Conservation (phyloP, 2,329 filamentous ascomycete species). For the Exophiala sideris region DNA sequence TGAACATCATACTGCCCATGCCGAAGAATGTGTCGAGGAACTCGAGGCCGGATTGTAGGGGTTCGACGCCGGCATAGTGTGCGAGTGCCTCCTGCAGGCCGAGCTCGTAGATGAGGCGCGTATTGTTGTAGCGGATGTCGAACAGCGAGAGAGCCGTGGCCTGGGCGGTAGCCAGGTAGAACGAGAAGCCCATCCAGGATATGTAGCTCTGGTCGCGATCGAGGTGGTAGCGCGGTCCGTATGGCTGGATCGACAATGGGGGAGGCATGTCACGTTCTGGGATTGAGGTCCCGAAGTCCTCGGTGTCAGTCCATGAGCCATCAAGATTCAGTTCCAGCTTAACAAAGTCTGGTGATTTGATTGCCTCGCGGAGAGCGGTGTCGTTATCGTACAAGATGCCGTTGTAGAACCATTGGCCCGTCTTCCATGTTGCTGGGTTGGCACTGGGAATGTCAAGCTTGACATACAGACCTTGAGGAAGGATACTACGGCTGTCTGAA, state of each 20-base stretch:
- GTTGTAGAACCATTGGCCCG: slow-evolving; percentile 55
- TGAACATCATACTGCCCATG: slow-evolving; percentile 31
- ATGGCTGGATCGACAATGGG: slow-evolving; percentile 35
- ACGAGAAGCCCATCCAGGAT: slow-evolving; percentile 53
- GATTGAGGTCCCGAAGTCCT: slow-evolving; percentile 5
- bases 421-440: slow-evolving; percentile 50
- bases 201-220: slow-evolving; percentile 48
- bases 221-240: slow-evolving; percentile 40
- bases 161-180: slow-evolving; percentile 48
- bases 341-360: slow-evolving; percentile 20
- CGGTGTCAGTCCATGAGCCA: slow-evolving; percentile 26
- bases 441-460: slow-evolving; percentile 49
- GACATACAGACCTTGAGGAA: slow-evolving; percentile 31
- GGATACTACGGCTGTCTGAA: slow-evolving; percentile 17
- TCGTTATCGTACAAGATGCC: slow-evolving; percentile 52
- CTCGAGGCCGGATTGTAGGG: slow-evolving; percentile 26
- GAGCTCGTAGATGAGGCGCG: slow-evolving; percentile 53
- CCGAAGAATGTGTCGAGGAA: slow-evolving; percentile 36
- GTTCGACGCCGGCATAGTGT: slow-evolving; percentile 46
- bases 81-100: slow-evolving; percentile 53
- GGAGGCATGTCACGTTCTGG: slow-evolving; percentile 18
- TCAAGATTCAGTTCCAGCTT: slow-evolving; percentile 22
- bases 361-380: slow-evolving; percentile 47
- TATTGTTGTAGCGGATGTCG: slow-evolving; percentile 51
- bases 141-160: slow-evolving; percentile 47